Percentiles rank a stretch among this genome's conserved stretches.
phyloP scores from a whole-genome alignment of 495 filamentous ascomycete species.

The Mytilinidion resinicola region DNA sequence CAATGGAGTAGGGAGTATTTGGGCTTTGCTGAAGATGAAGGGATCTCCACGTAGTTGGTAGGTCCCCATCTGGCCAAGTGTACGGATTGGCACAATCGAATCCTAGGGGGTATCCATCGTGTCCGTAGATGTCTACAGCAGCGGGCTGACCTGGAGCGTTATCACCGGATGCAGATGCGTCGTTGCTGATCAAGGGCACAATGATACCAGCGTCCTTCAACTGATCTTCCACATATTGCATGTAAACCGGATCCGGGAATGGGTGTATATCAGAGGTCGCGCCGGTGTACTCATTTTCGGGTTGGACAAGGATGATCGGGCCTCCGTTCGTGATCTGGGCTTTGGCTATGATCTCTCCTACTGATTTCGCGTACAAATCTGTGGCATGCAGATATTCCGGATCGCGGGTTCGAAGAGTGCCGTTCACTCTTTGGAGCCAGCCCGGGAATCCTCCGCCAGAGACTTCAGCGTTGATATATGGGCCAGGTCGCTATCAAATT shows the following conservation, averaged over 20 bases:
- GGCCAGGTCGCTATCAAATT: conserved; percentile 48
- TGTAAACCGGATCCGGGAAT: conserved; percentile 51
- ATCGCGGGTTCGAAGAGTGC: conserved; percentile 52
- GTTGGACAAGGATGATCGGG: conserved; percentile 69
- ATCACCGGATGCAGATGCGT: conserved; percentile 52
- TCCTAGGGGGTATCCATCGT: conserved; percentile 61
- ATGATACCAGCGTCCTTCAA: conserved; percentile 62
- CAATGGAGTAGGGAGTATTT: conserved; percentile 58
- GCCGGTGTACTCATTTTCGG: conserved; percentile 68
- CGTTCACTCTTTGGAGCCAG: conserved; percentile 60
- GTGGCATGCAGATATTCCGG: conserved; percentile 60
- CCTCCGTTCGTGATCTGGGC: conserved; percentile 76
- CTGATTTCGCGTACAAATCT: conserved; percentile 39
- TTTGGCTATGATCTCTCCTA: conserved; percentile 59
- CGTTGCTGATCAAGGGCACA: conserved; percentile 71
- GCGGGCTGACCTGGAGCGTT: conserved; percentile 63
- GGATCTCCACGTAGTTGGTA: conserved; percentile 39
- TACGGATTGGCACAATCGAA: conserved; percentile 45
- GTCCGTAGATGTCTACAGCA: conserved; percentile 71
- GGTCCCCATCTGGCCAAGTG: conserved; percentile 36
- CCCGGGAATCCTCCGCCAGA: conserved; percentile 59
- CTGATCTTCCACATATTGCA: conserved; percentile 63
- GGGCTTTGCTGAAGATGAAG: conserved; percentile 55
- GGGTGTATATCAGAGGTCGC: conserved; percentile 29
- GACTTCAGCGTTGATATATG: conserved; percentile 63